Evolutionary conservation across 345 rosid species (phyloP), one percentile per base, ranked within the genome.

Genomic region (Syzygium jambos): DNA sequence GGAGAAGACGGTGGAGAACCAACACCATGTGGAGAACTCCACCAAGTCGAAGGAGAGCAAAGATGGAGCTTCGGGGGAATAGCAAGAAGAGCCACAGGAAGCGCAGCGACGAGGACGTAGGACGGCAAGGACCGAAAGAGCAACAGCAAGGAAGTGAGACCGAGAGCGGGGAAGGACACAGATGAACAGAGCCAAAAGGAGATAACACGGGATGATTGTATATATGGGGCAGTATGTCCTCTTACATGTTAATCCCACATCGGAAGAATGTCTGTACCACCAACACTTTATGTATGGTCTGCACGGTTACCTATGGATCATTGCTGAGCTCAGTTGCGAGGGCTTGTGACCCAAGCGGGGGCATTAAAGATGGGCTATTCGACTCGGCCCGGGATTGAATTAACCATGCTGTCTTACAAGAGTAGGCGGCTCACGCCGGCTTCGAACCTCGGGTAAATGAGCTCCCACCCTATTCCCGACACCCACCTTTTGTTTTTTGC

Each of bases 1-100:
- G 85, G 98, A 97, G 94, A 94, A 96, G 91, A 92, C 96, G 30
- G 98, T 93, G 51, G 98, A 89, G 83, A 87, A 84, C 86, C 90
- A 53, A 63, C 91, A 90, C 54, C 90, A 92, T 43, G 87, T 91
- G 86, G 89, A 90, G 88, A 90, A 89, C 68, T 46, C 83, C 41
- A 41, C 88, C 90, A 91, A 78, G 92, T 92, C 87, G 87, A 93
- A 52, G 88, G 93, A 89, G 94, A 85, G 57, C 90, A 82, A 55
- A 88, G 90, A 86, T 73, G 88, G 90, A 86, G 89, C 53, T 56
- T 85, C 63, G 30, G 98, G 98, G 92, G 87, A 93, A 87, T 92
- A 92, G 89, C 91, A 96, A 96, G 83, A 91, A 93, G 90, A 94
- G 95, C 87, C 91, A 94, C 91, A 86, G 98, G 89, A 97, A 93